Evolutionary conservation across 371 early-diverging fungal genomes (phyloP).

Genomic region (Basidiobolus meristosporus): DNA sequence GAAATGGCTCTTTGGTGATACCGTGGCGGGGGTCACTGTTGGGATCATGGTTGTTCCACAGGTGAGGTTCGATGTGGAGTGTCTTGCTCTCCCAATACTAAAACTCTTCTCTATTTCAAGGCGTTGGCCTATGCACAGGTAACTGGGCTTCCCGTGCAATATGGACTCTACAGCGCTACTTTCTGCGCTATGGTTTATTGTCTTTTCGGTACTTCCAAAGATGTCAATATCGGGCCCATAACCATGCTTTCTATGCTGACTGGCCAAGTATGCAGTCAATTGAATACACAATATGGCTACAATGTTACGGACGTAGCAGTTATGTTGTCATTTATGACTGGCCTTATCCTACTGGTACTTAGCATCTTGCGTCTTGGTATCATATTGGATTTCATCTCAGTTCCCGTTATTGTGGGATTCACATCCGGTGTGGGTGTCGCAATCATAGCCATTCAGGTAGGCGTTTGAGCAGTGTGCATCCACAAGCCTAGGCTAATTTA

Average conservation of each 20-base stretch:
- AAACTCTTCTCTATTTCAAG: too few relatives aligned
- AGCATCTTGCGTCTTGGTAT: conserved; percentile 65
- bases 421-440: conserved; percentile 53
- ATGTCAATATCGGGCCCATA: conserved; percentile 72
- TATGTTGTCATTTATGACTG: conserved; percentile 4
- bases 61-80: conserved; percentile 7
- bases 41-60: conserved; percentile 74
- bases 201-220: conserved; percentile 67
- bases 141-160: conserved; percentile 61
- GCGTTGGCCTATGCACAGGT: conserved; percentile 59
- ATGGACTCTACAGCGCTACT: conserved; percentile 74
- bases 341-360: conserved; percentile 38
- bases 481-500: too few relatives aligned
- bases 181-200: conserved; percentile 57
- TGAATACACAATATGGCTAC: too few relatives aligned
- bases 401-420: conserved; percentile 51
- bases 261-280: conserved; percentile 15
- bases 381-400: conserved; percentile 77
- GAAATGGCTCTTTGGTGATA: conserved; percentile 55
- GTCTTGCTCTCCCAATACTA: too few relatives aligned
- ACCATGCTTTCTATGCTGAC: conserved; percentile 64
- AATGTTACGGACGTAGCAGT: not conserved
- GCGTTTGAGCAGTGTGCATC: too few relatives aligned
- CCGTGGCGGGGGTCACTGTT: conserved; percentile 70
- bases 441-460: conserved; percentile 46